Evolutionary conservation across 2,329 filamentous ascomycete genomes (phyloP).

Genomic region (Fonsecaea erecta): DNA sequence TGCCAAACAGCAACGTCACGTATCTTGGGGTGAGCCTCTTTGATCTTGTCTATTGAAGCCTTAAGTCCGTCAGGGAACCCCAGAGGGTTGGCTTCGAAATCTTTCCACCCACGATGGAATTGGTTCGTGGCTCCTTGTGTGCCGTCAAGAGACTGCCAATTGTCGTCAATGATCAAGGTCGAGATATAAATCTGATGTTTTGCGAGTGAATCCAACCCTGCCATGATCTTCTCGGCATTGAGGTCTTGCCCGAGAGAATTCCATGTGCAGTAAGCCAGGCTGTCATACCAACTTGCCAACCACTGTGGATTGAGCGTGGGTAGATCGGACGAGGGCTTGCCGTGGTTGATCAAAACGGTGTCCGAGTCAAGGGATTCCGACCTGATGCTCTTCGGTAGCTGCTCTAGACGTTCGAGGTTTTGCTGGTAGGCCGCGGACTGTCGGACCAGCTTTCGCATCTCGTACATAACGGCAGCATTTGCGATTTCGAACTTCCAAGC

Average conservation of each 20-base stretch:
- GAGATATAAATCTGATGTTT: slow-evolving; percentile 75
- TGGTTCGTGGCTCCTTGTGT: slow-evolving; percentile 56
- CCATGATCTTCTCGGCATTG: slow-evolving; percentile 76
- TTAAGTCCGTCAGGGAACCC: slow-evolving; percentile 82
- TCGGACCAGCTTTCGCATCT: slow-evolving; percentile 71
- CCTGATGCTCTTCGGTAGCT: slow-evolving; percentile 29
- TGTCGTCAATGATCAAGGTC: slow-evolving; percentile 94
- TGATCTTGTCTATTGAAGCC: slow-evolving; percentile 70
- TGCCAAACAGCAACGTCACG: slow-evolving; percentile 94
- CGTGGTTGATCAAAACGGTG: slow-evolving; percentile 40
- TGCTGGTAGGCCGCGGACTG: slow-evolving; percentile 39
- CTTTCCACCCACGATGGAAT: slow-evolving; percentile 66
- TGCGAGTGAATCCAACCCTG: slow-evolving; percentile 73
- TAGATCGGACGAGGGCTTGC: slow-evolving; percentile 52
- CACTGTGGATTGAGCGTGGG: slow-evolving; percentile 55
- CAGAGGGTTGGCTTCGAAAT: slow-evolving; percentile 81
- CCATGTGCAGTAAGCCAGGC: slow-evolving; percentile 95
- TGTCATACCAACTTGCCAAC: slow-evolving; percentile 89
- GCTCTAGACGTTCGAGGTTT: slow-evolving; percentile 30
- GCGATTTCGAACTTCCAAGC: slow-evolving; percentile 75
- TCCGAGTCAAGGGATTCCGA: slow-evolving; percentile 37
- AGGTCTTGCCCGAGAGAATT: slow-evolving; percentile 85
- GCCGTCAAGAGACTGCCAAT: slow-evolving; percentile 80
- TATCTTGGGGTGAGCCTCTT: slow-evolving; percentile 71
- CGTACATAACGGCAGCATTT: slow-evolving; percentile 81